phyloP scores from a whole-genome alignment of 148 eudicot genomes.

The Persicaria maculosa region DNA sequence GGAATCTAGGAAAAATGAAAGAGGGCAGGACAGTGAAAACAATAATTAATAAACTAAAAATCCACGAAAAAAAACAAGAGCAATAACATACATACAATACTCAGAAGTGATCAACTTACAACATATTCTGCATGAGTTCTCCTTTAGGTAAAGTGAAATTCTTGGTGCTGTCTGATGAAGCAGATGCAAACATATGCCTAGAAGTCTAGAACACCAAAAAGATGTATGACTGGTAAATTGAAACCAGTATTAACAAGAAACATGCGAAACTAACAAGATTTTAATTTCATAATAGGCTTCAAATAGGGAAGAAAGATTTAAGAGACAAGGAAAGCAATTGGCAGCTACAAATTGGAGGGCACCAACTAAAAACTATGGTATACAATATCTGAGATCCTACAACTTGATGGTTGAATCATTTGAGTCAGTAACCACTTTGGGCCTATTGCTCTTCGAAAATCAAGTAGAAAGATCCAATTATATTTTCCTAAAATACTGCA shows the following conservation, averaged over 20 bases:
- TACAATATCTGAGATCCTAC: slow-evolving; percentile 91
- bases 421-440: slow-evolving; percentile 94
- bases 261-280: background rate
- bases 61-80: background rate
- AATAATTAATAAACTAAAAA: background rate
- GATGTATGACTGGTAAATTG: background rate
- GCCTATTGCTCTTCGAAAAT: too few species aligned
- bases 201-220: slow-evolving; percentile 39
- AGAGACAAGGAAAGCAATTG: background rate
- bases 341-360: slow-evolving; percentile 34
- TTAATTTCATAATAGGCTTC: background rate
- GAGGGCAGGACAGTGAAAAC: too few species aligned
- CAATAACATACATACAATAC: background rate
- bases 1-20: too few species aligned
- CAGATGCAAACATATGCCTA: slow-evolving; percentile 92
- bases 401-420: slow-evolving; percentile 91
- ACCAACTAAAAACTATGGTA: background rate
- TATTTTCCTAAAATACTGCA: too few species aligned
- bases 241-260: background rate
- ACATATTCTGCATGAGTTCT: slow-evolving; percentile 99
- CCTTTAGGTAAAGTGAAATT: slow-evolving; percentile 87
- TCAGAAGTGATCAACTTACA: slow-evolving; percentile 45
- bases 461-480: too few species aligned
- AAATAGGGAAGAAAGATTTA: background rate
- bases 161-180: slow-evolving; percentile 93